Base-by-base conservation (phyloP, 2,329 filamentous ascomycete genomes). In the Myriosclerotinia curreyana region DNA sequence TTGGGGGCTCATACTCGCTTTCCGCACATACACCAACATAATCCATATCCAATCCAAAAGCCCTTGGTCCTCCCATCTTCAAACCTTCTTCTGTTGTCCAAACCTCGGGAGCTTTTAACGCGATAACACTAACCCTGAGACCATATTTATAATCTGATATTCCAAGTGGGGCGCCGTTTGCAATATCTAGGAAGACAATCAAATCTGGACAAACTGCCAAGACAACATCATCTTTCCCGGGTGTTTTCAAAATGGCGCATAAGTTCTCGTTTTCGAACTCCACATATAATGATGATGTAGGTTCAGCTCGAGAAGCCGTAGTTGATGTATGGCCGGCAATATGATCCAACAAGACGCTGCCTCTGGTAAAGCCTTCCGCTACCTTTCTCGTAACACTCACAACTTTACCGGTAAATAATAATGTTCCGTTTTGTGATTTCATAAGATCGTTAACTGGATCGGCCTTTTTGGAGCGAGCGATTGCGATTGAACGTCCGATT, bases 401-500 rank as follows among this genome's bases (percentile, higher is more conserved):
- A 1, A 74, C 71, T 58, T 74, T 73, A 40, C 71, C 71, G 1
- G 66, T 71, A 58, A 72, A 73, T 49, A 74, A 64, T n/a, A 71
- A 66, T 20, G 70, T 49, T 22, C 72, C 72, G 17, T 69, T 69
- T 62, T 74, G 68, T n/a, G 68, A 64, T 40, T 55, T 36, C n/a
- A 74, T 69, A 15, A 74, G 69, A 12, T 66, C 60, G 38, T 66
- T 60, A 28, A 74, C 66, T 25, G 70, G 69, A 44, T 74, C 69
- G 36, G 64, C 56, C 62, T 73, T 74, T 11, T 69, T 61, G 34
- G 67, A 69, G 40, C 71, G 70, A 20, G 71, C 69, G 46, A 77
- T 75, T 15, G 80, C 82, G 34, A 88, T 84, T 8, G 82, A 83
- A 5, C 86, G 78, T 0, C 86, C 86, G 38, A 89, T 87, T 44